A percentile compares a stretch with the other conserved stretches of the same genome.
These are phyloP conservation scores for Blepharisma japonicum DNA, from an alignment of 73 alveolate species.

Conservation along the genomic window DNA sequence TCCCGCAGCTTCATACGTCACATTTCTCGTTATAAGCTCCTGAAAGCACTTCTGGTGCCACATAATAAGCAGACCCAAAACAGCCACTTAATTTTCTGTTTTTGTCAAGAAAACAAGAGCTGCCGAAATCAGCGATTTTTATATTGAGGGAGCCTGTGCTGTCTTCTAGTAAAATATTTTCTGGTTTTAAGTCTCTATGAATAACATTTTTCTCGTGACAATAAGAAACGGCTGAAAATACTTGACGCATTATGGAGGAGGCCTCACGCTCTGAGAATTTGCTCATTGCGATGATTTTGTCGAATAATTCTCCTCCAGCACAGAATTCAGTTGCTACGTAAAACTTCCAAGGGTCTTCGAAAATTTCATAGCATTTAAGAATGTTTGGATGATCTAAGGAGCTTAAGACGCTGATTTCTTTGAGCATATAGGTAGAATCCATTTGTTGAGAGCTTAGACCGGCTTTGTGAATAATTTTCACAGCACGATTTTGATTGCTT, in stretches of 20 bases:
- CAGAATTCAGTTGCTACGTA: conserved; percentile 63
- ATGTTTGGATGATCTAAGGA: conserved; percentile 61
- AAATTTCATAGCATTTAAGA: conserved; percentile 55
- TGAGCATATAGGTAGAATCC: conserved; percentile 7
- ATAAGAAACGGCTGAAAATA: conserved; percentile 68
- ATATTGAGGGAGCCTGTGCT: conserved; percentile 20
- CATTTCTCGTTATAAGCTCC: conserved; percentile 71
- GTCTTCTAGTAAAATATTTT: conserved; percentile 66
- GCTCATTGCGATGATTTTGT: conserved; percentile 40
- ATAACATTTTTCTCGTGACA: conserved; percentile 72
- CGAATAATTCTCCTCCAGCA: conserved; percentile 65
- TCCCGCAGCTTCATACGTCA: conserved; percentile 64
- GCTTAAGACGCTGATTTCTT: conserved; percentile 43
- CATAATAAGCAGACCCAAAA: conserved; percentile 77
- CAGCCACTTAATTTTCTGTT: conserved; percentile 52
- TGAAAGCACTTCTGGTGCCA: conserved; percentile 78
- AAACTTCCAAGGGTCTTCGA: conserved; percentile 43
- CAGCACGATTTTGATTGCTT: conserved; percentile 44
- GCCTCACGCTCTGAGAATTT: conserved; percentile 34
- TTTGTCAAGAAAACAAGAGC: conserved; percentile 60
- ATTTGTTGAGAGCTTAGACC: conserved; percentile 26
- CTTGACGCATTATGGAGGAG: conserved; percentile 55
- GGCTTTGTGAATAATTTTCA: conserved; percentile 51
- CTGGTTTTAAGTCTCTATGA: conserved; percentile 81
- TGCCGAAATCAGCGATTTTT: conserved; percentile 74